Percentiles rank a stretch among this genome's conserved stretches.
Evolutionary conservation across 2,329 filamentous ascomycete genomes (phyloP).

Genomic region (Lomentospora prolificans): DNA sequence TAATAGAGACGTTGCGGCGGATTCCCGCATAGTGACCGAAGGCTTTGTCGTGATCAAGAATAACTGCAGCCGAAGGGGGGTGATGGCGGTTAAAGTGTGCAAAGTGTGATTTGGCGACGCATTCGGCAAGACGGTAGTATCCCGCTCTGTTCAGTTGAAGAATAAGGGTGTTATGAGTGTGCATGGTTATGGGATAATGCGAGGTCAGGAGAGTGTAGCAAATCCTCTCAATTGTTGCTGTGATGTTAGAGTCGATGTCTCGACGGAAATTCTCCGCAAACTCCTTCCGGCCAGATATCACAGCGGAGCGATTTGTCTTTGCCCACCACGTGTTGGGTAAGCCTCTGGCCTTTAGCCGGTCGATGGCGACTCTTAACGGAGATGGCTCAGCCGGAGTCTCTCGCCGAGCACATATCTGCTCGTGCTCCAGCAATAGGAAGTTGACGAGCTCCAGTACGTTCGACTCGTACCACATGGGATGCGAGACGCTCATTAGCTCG

Average conservation of each 20-base stretch:
- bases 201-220: conserved; percentile 60
- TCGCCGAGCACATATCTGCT: neutral
- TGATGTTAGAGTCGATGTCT: neutral
- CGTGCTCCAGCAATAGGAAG: conserved; percentile 2
- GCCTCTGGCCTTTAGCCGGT: neutral
- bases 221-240: conserved; percentile 28
- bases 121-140: conserved; percentile 38
- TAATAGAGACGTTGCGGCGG: neutral
- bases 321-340: neutral
- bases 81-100: conserved; percentile 32
- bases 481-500: neutral
- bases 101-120: conserved; percentile 24
- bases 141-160: conserved; percentile 48
- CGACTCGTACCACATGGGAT: neutral
- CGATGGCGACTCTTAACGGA: conserved; percentile 3
- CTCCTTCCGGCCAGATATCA: neutral
- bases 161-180: conserved; percentile 63
- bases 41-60: conserved; percentile 40
- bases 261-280: neutral
- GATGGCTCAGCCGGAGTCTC: neutral
- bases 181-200: conserved; percentile 50
- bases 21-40: conserved; percentile 1
- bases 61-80: conserved; percentile 33
- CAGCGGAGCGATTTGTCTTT: neutral
- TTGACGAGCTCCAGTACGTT: conserved; percentile 1